Evolutionary conservation across 2,329 filamentous ascomycete genomes (phyloP).

Genomic region (Dactylellina cionopaga): DNA sequence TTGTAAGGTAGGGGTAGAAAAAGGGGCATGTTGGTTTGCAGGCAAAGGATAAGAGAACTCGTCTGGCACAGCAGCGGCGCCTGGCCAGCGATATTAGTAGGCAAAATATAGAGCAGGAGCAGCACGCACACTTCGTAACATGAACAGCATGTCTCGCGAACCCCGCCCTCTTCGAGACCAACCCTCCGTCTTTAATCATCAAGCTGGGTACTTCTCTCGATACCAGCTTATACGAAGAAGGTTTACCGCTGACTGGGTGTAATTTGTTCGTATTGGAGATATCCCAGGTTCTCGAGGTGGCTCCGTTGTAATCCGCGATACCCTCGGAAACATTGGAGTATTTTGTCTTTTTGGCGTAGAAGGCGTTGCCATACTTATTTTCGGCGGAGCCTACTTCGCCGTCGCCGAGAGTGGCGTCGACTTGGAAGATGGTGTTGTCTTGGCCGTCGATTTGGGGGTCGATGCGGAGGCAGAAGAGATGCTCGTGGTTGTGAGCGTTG

Average conservation of each 20-base stretch:
- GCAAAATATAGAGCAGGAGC: not conserved
- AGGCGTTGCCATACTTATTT: constrained; percentile 90
- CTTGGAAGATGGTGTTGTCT: constrained; percentile 84
- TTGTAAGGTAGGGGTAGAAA: not conserved
- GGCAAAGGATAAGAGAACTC: not conserved
- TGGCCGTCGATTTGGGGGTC: constrained; percentile 88
- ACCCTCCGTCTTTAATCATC: constrained; percentile 79
- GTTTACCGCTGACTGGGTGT: constrained; percentile 87
- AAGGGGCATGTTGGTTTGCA: not conserved
- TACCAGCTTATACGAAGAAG: constrained; percentile 86
- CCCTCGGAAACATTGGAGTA: constrained; percentile 75
- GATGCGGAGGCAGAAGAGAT: constrained; percentile 89
- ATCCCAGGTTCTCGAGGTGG: constrained; percentile 85
- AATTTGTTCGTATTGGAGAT: constrained; percentile 84
- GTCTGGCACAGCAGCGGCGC: too few species aligned
- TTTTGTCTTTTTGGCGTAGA: constrained; percentile 85
- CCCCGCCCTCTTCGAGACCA: constrained; percentile 89
- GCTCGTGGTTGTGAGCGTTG: constrained; percentile 95
- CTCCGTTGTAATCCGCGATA: constrained; percentile 81
- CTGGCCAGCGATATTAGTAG: too few species aligned
- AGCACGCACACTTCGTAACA: constrained; percentile 81
- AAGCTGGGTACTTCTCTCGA: constrained; percentile 82
- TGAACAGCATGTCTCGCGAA: constrained; percentile 88
- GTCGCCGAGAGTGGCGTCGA: constrained; percentile 76
- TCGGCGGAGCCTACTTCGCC: constrained; percentile 80